Evolutionary conservation across 2,329 filamentous ascomycete genomes (phyloP).

Genomic region (Tolypocladium endophyticum): DNA sequence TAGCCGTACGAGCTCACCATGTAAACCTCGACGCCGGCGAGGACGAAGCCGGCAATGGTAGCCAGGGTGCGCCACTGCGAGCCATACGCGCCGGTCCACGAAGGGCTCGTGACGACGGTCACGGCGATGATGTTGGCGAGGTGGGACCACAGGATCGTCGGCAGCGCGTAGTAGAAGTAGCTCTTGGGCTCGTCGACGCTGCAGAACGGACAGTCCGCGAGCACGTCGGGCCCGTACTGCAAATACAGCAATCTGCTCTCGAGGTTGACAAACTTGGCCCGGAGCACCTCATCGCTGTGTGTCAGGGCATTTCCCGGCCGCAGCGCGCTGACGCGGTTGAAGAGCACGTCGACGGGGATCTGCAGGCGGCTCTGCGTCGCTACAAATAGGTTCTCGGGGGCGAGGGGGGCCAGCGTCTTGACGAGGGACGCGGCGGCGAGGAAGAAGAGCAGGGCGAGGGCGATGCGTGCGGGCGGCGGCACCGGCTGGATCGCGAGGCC

Average conservation of each 20-base stretch:
- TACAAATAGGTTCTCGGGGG: slow-evolving; percentile 72
- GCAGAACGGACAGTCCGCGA: slow-evolving; percentile 78
- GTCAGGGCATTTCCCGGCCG: slow-evolving; percentile 41
- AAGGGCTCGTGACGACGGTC: slow-evolving; percentile 61
- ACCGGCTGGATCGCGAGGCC: slow-evolving; percentile 43
- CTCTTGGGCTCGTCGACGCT: slow-evolving; percentile 53
- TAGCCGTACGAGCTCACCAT: slow-evolving; percentile 54
- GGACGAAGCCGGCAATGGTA: slow-evolving; percentile 47
- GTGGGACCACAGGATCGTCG: slow-evolving; percentile 65
- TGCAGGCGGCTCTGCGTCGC: slow-evolving; percentile 72
- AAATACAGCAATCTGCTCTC: slow-evolving; percentile 74
- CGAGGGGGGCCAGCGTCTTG: slow-evolving; percentile 55
- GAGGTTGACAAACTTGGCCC: slow-evolving; percentile 56
- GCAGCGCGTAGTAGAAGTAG: slow-evolving; percentile 74
- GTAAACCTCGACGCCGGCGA: slow-evolving; percentile 58
- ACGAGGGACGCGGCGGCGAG: slow-evolving; percentile 34
- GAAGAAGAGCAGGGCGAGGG: slow-evolving; percentile 49
- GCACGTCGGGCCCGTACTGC: slow-evolving; percentile 64
- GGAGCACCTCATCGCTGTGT: slow-evolving; percentile 51
- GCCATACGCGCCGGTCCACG: slow-evolving; percentile 53
- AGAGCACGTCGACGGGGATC: slow-evolving; percentile 75
- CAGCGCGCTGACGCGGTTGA: slow-evolving; percentile 57
- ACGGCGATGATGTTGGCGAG: slow-evolving; percentile 64
- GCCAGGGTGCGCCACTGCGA: slow-evolving; percentile 60
- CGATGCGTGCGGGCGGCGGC: slow-evolving; percentile 39